Percentiles rank a stretch among this genome's conserved stretches.
Evolutionary conservation across 225 moss, liverwort and hornwort species (phyloP).

Genomic region (Bryoerythrophyllum caledonicum): DNA sequence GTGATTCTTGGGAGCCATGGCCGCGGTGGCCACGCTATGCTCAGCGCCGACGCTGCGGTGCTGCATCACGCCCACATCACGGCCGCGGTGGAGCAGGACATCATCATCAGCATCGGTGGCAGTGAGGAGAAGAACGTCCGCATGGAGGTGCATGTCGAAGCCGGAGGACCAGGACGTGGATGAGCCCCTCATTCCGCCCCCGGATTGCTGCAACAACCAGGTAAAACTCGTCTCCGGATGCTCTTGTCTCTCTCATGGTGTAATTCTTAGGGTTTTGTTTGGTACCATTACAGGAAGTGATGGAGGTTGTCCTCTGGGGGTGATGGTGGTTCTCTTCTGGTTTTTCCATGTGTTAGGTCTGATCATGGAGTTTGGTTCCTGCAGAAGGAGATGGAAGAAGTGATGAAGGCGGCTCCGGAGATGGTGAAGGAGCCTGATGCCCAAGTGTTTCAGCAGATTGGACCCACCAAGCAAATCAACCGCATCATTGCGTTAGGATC

Average conservation of each 20-base stretch:
- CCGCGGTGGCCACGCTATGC: constrained; percentile 39
- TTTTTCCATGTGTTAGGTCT: no score
- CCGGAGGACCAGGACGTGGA: constrained; percentile 36
- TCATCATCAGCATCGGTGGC: constrained; percentile 14
- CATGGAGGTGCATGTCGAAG: constrained; percentile 55
- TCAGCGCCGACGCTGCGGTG: constrained; percentile 28
- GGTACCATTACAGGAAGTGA: no score
- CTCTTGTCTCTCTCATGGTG: neutral
- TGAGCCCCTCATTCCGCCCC: constrained; percentile 19
- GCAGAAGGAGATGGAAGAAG: constrained; percentile 48
- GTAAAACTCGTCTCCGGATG: constrained; percentile 20
- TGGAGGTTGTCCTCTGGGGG: neutral
- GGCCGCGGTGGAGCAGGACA: constrained; percentile 11
- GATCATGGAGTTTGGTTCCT: neutral
- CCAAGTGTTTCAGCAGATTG: constrained; percentile 55
- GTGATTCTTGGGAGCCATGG: constrained; percentile 33
- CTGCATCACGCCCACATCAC: constrained; percentile 17
- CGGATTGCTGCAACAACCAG: constrained; percentile 49
- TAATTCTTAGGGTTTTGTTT: no score
- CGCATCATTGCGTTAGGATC: constrained; percentile 51
- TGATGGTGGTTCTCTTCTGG: no score
- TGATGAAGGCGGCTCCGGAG: constrained; percentile 43
- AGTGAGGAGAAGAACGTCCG: neutral
- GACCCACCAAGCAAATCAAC: constrained; percentile 63
- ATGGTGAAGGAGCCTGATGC: constrained; percentile 47